Conservation (phyloP, 208 protist species). For the Phytomonas francai region DNA sequence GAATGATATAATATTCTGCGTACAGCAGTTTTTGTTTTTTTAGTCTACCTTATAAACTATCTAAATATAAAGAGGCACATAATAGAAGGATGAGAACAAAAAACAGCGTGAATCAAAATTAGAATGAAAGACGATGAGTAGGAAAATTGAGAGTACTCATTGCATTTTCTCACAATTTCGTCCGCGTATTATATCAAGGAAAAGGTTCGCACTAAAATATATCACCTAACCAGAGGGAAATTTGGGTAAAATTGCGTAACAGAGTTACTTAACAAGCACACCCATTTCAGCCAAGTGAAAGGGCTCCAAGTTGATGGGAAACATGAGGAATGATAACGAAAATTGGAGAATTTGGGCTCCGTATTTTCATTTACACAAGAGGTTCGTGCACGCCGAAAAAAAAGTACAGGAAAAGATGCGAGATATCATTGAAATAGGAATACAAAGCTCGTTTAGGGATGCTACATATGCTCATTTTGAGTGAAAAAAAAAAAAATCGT, state of each 20-base stretch:
- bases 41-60: neutral
- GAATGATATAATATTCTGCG: neutral
- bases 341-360: neutral
- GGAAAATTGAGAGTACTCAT: neutral
- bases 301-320: neutral
- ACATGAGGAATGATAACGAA: neutral
- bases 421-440: neutral
- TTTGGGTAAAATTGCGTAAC: neutral
- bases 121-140: constrained; percentile 15
- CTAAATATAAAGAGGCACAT: constrained; percentile 11
- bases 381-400: neutral
- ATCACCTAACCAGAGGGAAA: neutral
- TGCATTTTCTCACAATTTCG: neutral
- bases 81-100: constrained; percentile 6
- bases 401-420: neutral
- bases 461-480: neutral
- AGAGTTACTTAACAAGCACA: neutral
- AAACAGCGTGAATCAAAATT: constrained; percentile 8
- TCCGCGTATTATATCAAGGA: neutral
- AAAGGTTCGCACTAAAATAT: neutral
- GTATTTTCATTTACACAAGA: neutral
- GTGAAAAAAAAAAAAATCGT: neutral
- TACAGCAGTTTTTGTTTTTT: constrained; percentile 1
- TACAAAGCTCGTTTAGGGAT: neutral
- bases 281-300: neutral